Conservation (phyloP, 345 rosid species). For the Firmiana major region DNA sequence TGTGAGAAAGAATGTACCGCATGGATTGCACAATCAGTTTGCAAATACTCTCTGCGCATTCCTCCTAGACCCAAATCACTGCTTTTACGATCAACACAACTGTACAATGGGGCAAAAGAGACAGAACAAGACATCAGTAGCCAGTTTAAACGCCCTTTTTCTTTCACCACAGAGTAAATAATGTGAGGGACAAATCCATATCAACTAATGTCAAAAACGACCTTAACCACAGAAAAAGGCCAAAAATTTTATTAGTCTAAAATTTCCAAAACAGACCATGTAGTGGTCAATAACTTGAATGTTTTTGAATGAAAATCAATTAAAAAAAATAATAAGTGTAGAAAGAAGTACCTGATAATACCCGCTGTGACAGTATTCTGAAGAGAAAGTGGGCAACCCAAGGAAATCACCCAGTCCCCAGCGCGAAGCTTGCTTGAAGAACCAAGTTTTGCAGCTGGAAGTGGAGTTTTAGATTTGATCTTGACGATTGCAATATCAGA, state of each 20-base stretch:
- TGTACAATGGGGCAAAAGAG: conserved; percentile 20
- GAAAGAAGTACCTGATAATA: conserved; percentile 61
- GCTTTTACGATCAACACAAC: conserved; percentile 95
- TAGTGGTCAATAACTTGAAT: neutral
- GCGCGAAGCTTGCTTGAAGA: conserved; percentile 82
- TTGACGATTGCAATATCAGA: conserved; percentile 93
- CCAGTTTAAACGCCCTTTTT: neutral
- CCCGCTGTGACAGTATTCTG: conserved; percentile 94
- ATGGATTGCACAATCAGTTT: conserved; percentile 89
- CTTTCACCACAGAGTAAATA: neutral
- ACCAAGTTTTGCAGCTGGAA: conserved; percentile 83
- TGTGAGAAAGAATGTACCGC: conserved; percentile 39
- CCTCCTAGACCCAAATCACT: conserved; percentile 93
- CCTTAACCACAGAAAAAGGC: neutral
- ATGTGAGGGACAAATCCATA: neutral
- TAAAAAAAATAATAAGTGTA: neutral
- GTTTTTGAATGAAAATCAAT: neutral
- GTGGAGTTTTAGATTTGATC: conserved; percentile 73
- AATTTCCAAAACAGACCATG: neutral
- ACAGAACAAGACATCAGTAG: conserved; percentile 12
- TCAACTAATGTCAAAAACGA: neutral
- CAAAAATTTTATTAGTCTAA: neutral
- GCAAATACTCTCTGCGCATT: conserved; percentile 76
- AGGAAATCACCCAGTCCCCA: conserved; percentile 91
- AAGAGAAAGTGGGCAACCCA: conserved; percentile 96